Conservation (phyloP, 352 stramenopile species). For the Pythium graminicola region DNA sequence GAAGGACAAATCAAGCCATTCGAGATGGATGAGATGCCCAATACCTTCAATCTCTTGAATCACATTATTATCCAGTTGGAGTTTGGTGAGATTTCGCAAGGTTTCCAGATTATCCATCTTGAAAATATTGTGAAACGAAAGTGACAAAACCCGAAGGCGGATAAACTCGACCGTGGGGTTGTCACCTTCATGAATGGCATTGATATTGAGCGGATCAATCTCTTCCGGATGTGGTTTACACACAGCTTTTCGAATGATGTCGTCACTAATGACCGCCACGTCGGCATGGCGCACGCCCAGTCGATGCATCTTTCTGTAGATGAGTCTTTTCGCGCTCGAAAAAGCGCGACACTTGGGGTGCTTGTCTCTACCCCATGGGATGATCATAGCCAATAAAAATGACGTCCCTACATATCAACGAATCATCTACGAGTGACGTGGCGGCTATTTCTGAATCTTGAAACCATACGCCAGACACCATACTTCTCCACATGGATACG, state of each 20-base stretch:
- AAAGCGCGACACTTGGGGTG: no score
- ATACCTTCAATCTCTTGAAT: conserved; percentile 90
- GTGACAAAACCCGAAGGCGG: conserved; percentile 64
- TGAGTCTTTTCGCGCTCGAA: no score
- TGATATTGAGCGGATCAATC: conserved; percentile 59
- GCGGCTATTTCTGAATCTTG: no score
- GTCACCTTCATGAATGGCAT: conserved; percentile 58
- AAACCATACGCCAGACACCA: no score
- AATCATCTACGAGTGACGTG: no score
- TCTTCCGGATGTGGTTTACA: conserved; percentile 29
- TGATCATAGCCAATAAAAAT: no score
- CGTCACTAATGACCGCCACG: conserved; percentile 74
- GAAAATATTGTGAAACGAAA: conserved; percentile 92
- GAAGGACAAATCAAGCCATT: conserved; percentile 93
- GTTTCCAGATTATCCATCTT: conserved; percentile 93
- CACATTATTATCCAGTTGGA: conserved; percentile 95
- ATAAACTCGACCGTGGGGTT: conserved; percentile 62
- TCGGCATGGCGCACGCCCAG: conserved; percentile 67
- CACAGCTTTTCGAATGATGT: conserved; percentile 65
- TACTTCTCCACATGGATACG: no score
- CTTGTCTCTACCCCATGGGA: no score
- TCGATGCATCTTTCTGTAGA: no score
- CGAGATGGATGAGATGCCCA: conserved; percentile 74
- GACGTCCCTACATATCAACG: no score
- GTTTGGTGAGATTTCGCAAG: conserved; percentile 80